A percentile compares a stretch with the other conserved stretches of the same genome.
Evolutionary conservation across 2,329 filamentous ascomycete species (phyloP).

Genomic region (Fusarium mexicanum): DNA sequence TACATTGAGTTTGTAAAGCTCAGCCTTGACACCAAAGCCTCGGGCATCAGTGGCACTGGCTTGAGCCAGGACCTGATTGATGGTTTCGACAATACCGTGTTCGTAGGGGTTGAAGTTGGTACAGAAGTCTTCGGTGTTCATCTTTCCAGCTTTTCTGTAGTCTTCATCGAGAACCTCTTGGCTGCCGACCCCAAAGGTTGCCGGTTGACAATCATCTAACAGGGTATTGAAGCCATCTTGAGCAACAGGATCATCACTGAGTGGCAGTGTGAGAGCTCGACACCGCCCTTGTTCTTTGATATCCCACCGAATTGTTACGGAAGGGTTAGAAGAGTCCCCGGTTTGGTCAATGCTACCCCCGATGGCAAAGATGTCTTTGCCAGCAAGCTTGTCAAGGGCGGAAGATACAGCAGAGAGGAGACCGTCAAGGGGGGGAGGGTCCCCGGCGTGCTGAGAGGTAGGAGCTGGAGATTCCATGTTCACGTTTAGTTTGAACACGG

Average conservation of each 20-base stretch:
- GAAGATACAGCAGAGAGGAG: neutral
- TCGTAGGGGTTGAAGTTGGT: conserved; percentile 62
- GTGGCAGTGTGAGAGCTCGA: too few species aligned
- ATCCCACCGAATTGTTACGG: conserved; percentile 2
- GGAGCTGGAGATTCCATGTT: too few species aligned
- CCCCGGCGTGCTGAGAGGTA: rapidly evolving
- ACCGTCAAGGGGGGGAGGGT: neutral
- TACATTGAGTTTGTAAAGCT: conserved; percentile 68
- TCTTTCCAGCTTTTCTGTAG: conserved; percentile 62
- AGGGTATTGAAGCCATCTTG: neutral
- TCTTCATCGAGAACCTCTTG: conserved; percentile 60
- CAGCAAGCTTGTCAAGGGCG: neutral
- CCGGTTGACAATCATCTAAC: conserved; percentile 46
- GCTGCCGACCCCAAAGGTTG: conserved; percentile 58
- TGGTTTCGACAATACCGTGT: conserved; percentile 60
- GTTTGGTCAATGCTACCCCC: neutral
- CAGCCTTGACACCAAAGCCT: conserved; percentile 54
- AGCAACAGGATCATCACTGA: too few species aligned
- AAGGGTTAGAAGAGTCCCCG: rapidly evolving
- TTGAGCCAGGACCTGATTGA: conserved; percentile 58
- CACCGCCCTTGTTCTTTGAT: neutral
- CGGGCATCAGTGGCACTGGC: neutral
- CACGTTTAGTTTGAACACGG: too few species aligned
- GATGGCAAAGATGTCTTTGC: conserved; percentile 17
- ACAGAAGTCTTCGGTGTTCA: conserved; percentile 59